Conservation (phyloP, 768 basidiomycete species). For the Naganishia friedmannii region DNA sequence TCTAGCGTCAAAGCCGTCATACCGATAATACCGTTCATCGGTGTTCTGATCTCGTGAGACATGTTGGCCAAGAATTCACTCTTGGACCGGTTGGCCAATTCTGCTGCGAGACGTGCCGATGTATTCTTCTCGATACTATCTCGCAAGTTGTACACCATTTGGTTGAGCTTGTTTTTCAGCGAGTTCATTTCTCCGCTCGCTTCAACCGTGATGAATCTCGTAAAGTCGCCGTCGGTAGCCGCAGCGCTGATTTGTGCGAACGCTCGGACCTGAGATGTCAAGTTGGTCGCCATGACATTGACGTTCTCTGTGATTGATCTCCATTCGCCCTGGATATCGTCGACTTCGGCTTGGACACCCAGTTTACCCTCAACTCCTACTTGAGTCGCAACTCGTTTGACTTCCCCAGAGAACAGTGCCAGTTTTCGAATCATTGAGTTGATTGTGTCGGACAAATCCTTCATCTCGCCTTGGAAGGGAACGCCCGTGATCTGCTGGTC, state of each 20-base stretch:
- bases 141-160: conserved; percentile 97
- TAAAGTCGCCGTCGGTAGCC: conserved; percentile 98
- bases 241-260: conserved; percentile 98
- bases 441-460: conserved; percentile 95
- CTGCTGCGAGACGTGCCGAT: conserved; percentile 91
- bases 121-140: conserved; percentile 99
- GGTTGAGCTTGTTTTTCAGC: conserved; percentile 77
- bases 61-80: conserved; percentile 98
- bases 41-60: conserved; percentile 72
- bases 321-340: conserved; percentile 96
- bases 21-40: conserved; percentile 99
- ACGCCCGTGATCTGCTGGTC: conserved; percentile 90
- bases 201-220: conserved; percentile 97
- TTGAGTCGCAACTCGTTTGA: conserved; percentile 93
- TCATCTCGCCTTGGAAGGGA: conserved; percentile 89
- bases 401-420: conserved; percentile 69
- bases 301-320: conserved; percentile 76
- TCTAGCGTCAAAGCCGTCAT: conserved; percentile 98
- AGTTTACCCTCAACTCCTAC: conserved; percentile 99
- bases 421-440: conserved; percentile 61
- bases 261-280: conserved; percentile 97
- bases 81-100: conserved; percentile 94
- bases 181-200: conserved; percentile 99
- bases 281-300: conserved; percentile 60
- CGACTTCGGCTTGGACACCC: conserved; percentile 94